Percentiles rank a stretch among this genome's conserved stretches.
Evolutionary conservation across 495 filamentous ascomycete genomes (phyloP).

Genomic region (Filosporella fistucella): DNA sequence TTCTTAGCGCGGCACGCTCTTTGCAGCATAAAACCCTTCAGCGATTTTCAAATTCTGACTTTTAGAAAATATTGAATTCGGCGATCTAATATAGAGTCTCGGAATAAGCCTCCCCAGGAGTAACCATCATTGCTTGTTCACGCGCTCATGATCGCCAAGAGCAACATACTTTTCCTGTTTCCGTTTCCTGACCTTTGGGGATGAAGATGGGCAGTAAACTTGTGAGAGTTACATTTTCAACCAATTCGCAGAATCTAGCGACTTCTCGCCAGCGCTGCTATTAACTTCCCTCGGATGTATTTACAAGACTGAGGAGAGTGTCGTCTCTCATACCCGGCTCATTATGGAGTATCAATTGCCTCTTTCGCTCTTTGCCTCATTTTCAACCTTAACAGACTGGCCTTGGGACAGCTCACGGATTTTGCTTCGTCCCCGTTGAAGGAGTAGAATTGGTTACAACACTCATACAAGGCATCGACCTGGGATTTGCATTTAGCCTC

Average conservation of each 20-base stretch:
- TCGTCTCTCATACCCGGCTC: too few species aligned
- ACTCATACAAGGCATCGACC: constrained; percentile 92
- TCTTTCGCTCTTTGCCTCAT: constrained; percentile 73
- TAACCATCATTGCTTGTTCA: constrained; percentile 86
- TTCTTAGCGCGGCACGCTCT: too few species aligned
- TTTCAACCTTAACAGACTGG: constrained; percentile 72
- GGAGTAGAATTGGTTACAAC: constrained; percentile 86
- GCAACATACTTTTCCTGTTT: constrained; percentile 58
- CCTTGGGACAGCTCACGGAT: constrained; percentile 82
- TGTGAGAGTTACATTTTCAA: constrained; percentile 25
- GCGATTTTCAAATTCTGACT: too few species aligned
- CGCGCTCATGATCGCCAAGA: constrained; percentile 99
- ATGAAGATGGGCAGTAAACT: constrained; percentile 44
- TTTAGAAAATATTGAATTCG: constrained; percentile 71
- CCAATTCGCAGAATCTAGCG: too few species aligned
- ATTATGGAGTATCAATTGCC: constrained; percentile 7
- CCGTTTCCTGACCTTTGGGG: constrained; percentile 58
- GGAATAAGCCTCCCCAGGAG: constrained; percentile 64
- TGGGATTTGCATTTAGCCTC: constrained; percentile 78
- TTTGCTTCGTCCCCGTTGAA: constrained; percentile 71
- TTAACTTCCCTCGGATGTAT: too few species aligned
- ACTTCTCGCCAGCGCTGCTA: too few species aligned
- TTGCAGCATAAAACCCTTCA: too few species aligned
- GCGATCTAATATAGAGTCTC: constrained; percentile 99
- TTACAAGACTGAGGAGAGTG: too few species aligned